A percentile compares a stretch with the other conserved stretches of the same genome.
Conservation (phyloP, 1,284 basidiomycete genomes). For the Trichosporon asahii region DNA sequence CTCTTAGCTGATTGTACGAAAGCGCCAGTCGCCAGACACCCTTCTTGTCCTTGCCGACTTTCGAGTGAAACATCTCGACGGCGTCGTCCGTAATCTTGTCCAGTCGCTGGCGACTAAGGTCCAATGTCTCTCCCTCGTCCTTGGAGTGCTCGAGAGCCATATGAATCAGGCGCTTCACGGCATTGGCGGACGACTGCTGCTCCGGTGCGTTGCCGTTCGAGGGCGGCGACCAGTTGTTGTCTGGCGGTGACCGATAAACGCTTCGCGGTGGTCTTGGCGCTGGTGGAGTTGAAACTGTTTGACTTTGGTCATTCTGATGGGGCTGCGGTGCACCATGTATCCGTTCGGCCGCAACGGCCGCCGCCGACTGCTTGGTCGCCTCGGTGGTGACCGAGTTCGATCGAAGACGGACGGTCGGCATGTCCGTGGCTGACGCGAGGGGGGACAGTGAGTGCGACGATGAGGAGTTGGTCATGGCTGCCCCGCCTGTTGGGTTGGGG, state of each 20-base stretch:
- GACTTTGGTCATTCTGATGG: background rate
- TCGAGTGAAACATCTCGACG: conserved; percentile 63
- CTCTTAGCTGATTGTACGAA: conserved; percentile 74
- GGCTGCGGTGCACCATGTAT: background rate
- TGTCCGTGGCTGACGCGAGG: background rate
- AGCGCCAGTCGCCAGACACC: conserved; percentile 76
- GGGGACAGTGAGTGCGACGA: conserved; percentile 15
- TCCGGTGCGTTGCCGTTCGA: background rate
- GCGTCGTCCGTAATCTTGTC: conserved; percentile 70
- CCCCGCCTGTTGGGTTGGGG: conserved; percentile 2
- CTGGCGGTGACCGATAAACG: background rate
- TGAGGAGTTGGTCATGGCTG: conserved; percentile 7
- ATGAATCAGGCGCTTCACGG: conserved; percentile 51
- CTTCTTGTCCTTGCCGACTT: conserved; percentile 59
- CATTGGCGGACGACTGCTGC: background rate
- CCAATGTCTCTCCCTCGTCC: conserved; percentile 75
- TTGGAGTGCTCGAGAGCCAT: conserved; percentile 66
- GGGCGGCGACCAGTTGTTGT: background rate
- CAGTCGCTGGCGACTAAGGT: conserved; percentile 69
- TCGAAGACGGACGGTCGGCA: conserved; percentile 12
- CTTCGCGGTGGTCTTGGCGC: background rate
- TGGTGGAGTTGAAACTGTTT: background rate
- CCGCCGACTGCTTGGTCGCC: background rate
- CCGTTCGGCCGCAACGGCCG: background rate
- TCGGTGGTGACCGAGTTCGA: conserved; percentile 17